Base-by-base conservation (phyloP, 352 stramenopile species). In the Globisporangium spiculum region DNA sequence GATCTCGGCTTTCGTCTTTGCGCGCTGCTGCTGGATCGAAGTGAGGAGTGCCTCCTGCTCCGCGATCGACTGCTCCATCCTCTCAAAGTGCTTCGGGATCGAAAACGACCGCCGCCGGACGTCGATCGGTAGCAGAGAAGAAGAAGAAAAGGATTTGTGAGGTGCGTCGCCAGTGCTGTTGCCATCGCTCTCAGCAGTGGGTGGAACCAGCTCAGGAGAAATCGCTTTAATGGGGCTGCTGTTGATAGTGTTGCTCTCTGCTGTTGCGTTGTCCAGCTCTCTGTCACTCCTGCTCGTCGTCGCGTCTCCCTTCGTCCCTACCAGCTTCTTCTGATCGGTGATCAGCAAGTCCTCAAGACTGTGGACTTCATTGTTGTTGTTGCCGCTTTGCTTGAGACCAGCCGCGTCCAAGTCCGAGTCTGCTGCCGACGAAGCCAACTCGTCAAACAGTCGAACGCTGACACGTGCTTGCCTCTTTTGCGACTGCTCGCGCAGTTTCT, bases 11-110 rank as follows among this genome's bases (percentile, higher is more conserved):
- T 64, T 66, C 18, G 80, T 68, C 63, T 87, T 85, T n/a, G 75
- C 78, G n/a, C 75, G 78, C 64, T 90, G 76, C 48, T 81, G 68
- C n/a, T 85, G 57, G 58, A 92, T 88, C 36, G 79, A 81, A 20
- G 72, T 79, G 53, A 92, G 75, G 57, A 92, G 65, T 27, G 74
- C 75, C 56, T 85, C 79, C 60, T 92, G 84, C 10, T 41, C 16
- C 6, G n/a, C 8, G 22, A 14, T 24, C 30, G 55, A 41, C 30
- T 20, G 55, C 55, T 46, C 55, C 44, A 91, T 77, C 32, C 75
- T 71, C 61, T 83, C 75, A 10, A 84, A 62, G 36, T 79, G 75
- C 56, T 84, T 77, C 9, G 79, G 77, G 44, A 87, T 83, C 7
- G 79, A 84, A 30, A 83, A 52, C 2, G 79, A 80, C 16, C 79